Evolutionary conservation across 495 filamentous ascomycete species (phyloP).

Genomic region (Tuber brumale): DNA sequence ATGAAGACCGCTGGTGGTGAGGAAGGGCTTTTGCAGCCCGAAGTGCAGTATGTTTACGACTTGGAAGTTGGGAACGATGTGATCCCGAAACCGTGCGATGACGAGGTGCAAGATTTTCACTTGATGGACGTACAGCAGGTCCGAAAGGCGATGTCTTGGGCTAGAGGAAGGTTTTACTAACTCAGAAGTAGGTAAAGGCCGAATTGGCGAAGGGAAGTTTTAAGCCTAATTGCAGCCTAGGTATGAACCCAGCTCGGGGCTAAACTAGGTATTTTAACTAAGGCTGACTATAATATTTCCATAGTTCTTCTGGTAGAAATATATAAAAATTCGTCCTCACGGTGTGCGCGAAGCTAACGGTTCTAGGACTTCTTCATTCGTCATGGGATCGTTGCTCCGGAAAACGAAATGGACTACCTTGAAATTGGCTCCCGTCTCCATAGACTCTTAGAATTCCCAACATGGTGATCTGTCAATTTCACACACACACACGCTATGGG

Average conservation of each 20-base stretch:
- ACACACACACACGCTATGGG: neutral
- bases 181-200: slow-evolving; percentile 44
- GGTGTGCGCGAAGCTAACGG: slow-evolving; percentile 41
- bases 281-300: neutral
- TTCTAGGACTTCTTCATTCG: slow-evolving; percentile 85
- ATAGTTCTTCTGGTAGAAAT: neutral
- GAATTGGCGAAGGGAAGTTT: slow-evolving; percentile 67
- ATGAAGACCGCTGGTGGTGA: slow-evolving; percentile 76
- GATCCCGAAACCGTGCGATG: slow-evolving; percentile 66
- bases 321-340: neutral
- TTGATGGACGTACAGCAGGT: slow-evolving; percentile 70
- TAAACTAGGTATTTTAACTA: neutral
- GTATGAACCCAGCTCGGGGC: slow-evolving; percentile 8
- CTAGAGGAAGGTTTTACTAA: neutral
- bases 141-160: neutral
- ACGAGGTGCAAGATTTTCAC: slow-evolving; percentile 81
- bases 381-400: slow-evolving; percentile 70
- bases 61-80: slow-evolving; percentile 65
- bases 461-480: slow-evolving; percentile 11
- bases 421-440: slow-evolving; percentile 71
- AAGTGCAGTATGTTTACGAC: slow-evolving; percentile 84
- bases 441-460: slow-evolving; percentile 73
- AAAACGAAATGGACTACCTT: slow-evolving; percentile 75
- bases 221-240: slow-evolving; percentile 85
- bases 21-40: slow-evolving; percentile 78